phyloP scores from a whole-genome alignment of 805 yeast species.

The Monosporozyma unispora region DNA sequence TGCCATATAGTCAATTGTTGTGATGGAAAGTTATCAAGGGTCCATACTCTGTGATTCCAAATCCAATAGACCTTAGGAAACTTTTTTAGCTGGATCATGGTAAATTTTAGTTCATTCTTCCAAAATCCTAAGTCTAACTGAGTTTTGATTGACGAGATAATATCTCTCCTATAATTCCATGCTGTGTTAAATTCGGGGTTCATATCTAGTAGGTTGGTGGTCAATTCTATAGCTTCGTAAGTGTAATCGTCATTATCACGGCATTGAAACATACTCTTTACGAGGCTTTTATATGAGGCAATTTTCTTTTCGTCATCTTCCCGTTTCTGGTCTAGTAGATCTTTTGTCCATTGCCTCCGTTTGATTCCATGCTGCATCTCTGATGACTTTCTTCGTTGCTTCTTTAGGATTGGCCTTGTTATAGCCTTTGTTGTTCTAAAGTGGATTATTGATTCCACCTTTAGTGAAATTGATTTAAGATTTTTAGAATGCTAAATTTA shows the following conservation, averaged over 20 bases:
- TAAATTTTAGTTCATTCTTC: constrained; percentile 53
- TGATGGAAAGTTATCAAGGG: constrained; percentile 42
- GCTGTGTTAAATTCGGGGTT: constrained; percentile 85
- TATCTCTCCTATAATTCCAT: constrained; percentile 86
- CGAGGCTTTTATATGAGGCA: constrained; percentile 41
- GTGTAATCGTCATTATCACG: constrained; percentile 28
- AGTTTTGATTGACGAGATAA: constrained; percentile 30
- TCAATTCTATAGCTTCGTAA: constrained; percentile 38
- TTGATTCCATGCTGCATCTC: constrained; percentile 58
- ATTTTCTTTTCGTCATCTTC: constrained; percentile 56
- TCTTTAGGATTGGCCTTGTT: neutral
- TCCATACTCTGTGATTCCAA: constrained; percentile 91
- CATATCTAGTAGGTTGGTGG: constrained; percentile 47
- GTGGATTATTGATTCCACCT: neutral
- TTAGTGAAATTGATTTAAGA: too few relatives aligned
- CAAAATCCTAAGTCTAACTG: constrained; percentile 27
- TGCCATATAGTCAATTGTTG: constrained; percentile 48
- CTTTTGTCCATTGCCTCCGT: constrained; percentile 47
- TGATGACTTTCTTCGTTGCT: neutral
- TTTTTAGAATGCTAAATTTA: too few relatives aligned
- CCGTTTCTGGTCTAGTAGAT: constrained; percentile 43
- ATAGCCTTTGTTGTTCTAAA: neutral
- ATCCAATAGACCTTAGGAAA: constrained; percentile 94
- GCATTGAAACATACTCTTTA: constrained; percentile 34
- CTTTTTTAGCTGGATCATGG: constrained; percentile 46